Conservation (phyloP, 2,329 filamentous ascomycete species). For the Thielaviopsis euricoi region DNA sequence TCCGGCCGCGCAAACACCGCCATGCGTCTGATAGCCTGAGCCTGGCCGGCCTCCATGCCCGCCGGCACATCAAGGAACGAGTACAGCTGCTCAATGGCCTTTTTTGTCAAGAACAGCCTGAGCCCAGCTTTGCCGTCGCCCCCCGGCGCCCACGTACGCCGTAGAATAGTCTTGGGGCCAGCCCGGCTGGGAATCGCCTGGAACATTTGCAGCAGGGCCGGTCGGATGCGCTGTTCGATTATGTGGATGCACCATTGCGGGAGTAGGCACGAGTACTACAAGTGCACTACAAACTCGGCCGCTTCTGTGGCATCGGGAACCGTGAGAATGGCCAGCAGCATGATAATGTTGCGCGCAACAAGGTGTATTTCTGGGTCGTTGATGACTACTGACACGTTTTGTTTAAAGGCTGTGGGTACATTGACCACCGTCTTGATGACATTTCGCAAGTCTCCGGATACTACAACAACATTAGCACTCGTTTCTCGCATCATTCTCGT, state of each 20-base stretch:
- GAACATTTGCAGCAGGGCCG: not conserved
- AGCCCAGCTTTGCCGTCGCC: not conserved
- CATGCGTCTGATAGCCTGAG: not conserved
- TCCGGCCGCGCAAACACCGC: not conserved
- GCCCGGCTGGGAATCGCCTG: not conserved
- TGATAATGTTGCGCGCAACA: not conserved
- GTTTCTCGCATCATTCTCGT: no score
- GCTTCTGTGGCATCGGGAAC: not conserved
- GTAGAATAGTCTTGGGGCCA: not conserved
- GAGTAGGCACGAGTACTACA: not conserved
- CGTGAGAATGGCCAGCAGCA: not conserved
- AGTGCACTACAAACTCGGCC: not conserved
- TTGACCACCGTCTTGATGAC: not conserved
- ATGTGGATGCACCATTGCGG: not conserved
- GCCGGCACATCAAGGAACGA: not conserved
- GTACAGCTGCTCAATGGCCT: not conserved
- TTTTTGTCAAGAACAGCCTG: not conserved
- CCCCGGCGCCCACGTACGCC: not conserved
- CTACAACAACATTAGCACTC: not conserved
- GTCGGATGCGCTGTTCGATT: not conserved
- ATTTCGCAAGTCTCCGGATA: not conserved
- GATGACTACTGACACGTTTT: not conserved
- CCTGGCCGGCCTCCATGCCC: not conserved
- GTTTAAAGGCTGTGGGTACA: not conserved
- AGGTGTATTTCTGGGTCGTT: not conserved